These are phyloP conservation scores for Ceratobasidium sp. DNA, from an alignment of 1,284 basidiomycete genomes.

Conservation along the genomic window DNA sequence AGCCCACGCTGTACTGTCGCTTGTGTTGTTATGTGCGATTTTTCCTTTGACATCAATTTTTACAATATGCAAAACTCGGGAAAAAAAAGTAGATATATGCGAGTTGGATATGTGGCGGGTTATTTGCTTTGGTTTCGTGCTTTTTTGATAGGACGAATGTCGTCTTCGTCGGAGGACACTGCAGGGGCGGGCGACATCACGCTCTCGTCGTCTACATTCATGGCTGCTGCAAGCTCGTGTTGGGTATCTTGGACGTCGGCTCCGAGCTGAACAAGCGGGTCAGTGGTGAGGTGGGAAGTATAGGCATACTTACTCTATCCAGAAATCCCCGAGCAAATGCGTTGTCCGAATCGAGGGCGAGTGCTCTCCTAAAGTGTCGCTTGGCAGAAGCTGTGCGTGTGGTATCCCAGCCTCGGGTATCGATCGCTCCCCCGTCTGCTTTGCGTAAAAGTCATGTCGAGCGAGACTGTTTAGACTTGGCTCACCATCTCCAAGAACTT, in stretches of 20 bases:
- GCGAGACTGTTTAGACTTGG: not conserved
- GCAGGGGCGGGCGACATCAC: not conserved
- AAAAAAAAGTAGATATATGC: too few species aligned
- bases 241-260: conserved; percentile 20
- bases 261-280: conserved; percentile 3
- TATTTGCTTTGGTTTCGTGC: conserved; percentile 4
- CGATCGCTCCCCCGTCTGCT: conserved; percentile 15
- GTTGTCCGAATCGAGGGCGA: conserved; percentile 65
- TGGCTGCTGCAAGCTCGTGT: not conserved
- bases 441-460: not conserved
- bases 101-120: not conserved
- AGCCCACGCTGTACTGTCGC: conserved; percentile 24
- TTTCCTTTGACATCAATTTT: conserved; percentile 41
- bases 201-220: conserved; percentile 14
- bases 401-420: conserved; percentile 50
- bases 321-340: conserved; percentile 61
- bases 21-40: conserved; percentile 43
- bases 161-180: not conserved
- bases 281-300: not conserved
- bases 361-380: conserved; percentile 67
- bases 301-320: conserved; percentile 56
- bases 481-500: not conserved
- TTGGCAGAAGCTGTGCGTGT: conserved; percentile 64
- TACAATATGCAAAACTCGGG: conserved; percentile 41
- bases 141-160: conserved; percentile 6